phyloP scores from a whole-genome alignment of 306 rosid species.

The Pueraria montana region DNA sequence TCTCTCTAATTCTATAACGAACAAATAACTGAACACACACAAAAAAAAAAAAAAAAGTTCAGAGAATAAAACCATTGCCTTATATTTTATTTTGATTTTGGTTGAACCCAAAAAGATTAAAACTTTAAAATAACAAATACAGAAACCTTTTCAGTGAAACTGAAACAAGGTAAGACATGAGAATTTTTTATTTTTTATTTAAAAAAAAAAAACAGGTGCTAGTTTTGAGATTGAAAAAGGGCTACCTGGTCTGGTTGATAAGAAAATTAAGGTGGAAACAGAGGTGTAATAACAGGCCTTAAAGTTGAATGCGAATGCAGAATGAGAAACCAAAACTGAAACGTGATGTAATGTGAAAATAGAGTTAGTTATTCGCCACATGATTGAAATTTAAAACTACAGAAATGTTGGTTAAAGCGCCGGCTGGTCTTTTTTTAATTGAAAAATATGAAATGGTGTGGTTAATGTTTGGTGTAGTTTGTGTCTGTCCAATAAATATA shows the following conservation, averaged over 20 bases:
- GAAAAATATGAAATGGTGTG: background rate
- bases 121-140: background rate
- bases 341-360: constrained; percentile 8
- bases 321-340: background rate
- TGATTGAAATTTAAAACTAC: no score
- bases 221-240: constrained; percentile 6
- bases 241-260: constrained; percentile 23
- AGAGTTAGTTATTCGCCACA: background rate
- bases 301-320: constrained; percentile 31
- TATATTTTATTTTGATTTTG: no score
- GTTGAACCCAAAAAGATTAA: no score
- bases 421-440: background rate
- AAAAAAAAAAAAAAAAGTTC: no score
- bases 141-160: background rate
- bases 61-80: no score
- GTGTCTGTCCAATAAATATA: no score
- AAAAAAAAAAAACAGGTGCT: background rate
- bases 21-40: background rate
- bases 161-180: background rate
- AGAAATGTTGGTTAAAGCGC: background rate
- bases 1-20: background rate
- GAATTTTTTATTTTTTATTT: background rate
- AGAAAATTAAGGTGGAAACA: constrained; percentile 9
- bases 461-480: background rate
- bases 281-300: background rate